phyloP scores from a whole-genome alignment of 805 yeast genomes.

The Lipomyces japonicus region DNA sequence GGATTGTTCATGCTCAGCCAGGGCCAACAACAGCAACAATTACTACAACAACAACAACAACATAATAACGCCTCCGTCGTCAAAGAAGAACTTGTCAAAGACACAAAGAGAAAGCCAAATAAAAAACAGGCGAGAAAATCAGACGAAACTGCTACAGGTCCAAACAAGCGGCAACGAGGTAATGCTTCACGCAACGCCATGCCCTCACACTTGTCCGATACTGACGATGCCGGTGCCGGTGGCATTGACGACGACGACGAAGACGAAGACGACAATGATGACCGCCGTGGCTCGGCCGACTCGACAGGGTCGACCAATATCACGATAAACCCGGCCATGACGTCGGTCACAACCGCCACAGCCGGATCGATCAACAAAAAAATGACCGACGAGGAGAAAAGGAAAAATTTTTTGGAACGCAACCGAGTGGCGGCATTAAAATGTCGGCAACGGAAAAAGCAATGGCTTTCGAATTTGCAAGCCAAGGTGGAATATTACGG shows the following conservation, averaged over 20 bases:
- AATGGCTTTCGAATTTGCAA: slow-evolving; percentile 77
- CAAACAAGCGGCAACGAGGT: slow-evolving; percentile 1
- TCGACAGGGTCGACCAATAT: background rate
- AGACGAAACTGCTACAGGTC: background rate
- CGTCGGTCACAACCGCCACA: slow-evolving; percentile 4
- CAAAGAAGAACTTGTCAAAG: slow-evolving; percentile 7
- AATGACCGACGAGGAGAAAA: slow-evolving; percentile 69
- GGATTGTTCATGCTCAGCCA: slow-evolving; percentile 37
- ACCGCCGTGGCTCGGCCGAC: background rate
- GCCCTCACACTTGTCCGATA: background rate
- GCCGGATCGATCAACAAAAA: slow-evolving; percentile 2
- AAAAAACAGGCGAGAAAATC: background rate
- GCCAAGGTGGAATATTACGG: slow-evolving; percentile 68
- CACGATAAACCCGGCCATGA: slow-evolving; percentile 9
- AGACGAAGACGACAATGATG: no score
- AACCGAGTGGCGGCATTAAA: slow-evolving; percentile 93
- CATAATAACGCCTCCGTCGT: no score
- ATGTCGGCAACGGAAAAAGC: slow-evolving; percentile 92
- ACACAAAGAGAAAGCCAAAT: background rate
- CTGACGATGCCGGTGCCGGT: slow-evolving; percentile 4
- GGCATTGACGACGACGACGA: no score
- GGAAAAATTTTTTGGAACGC: slow-evolving; percentile 75
- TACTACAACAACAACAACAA: no score
- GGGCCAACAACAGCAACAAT: slow-evolving; percentile 28
- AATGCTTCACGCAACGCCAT: background rate